phyloP scores from a whole-genome alignment of 2,329 filamentous ascomycete species.

The Calonectria pseudoturangicola region DNA sequence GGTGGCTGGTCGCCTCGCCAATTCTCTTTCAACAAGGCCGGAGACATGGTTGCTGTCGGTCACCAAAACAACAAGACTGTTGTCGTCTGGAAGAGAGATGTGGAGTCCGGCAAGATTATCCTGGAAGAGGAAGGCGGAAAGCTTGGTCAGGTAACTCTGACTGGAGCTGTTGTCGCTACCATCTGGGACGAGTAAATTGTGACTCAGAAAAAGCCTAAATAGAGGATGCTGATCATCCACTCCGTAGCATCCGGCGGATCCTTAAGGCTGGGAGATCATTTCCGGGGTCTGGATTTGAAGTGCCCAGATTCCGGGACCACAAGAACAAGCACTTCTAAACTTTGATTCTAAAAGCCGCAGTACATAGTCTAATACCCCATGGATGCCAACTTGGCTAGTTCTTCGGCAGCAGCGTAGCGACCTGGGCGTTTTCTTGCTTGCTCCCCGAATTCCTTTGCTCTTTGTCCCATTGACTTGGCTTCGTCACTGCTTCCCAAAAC shows the following conservation, averaged over 20 bases:
- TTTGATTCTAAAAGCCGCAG: conserved; percentile 3
- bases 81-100: conserved; percentile 50
- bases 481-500: background rate
- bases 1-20: conserved; percentile 50
- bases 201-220: conserved; percentile 8
- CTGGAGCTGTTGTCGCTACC: conserved; percentile 43
- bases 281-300: background rate
- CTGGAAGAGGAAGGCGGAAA: conserved; percentile 48
- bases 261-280: background rate
- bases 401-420: conserved; percentile 11
- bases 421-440: conserved; percentile 4
- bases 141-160: conserved; percentile 46
- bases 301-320: background rate
- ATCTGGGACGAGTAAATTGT: conserved; percentile 49
- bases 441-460: conserved; percentile 3
- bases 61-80: conserved; percentile 52
- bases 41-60: conserved; percentile 52
- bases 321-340: background rate
- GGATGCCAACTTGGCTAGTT: conserved; percentile 20
- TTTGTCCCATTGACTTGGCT: background rate
- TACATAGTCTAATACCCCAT: conserved; percentile 16
- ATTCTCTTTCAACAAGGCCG: conserved; percentile 51
- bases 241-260: conserved; percentile 7
- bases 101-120: conserved; percentile 49
- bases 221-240: background rate